Evolutionary conservation across 2,329 filamentous ascomycete species (phyloP).

Genomic region (Colletotrichum costaricense): DNA sequence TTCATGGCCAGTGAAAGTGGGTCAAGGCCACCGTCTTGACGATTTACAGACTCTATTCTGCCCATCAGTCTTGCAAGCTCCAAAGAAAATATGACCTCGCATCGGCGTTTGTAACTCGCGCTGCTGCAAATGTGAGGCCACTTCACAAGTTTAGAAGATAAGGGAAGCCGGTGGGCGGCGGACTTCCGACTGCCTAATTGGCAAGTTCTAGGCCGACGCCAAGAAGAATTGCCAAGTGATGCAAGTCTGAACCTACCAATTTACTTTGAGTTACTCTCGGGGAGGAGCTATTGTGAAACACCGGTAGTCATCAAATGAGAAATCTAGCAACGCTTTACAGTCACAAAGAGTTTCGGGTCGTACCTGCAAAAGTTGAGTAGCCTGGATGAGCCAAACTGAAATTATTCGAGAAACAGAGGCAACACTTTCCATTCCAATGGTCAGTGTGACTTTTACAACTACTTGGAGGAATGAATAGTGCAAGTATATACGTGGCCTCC

Average conservation of each 20-base stretch:
- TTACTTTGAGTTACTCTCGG: background rate
- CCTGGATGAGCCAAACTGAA: no score
- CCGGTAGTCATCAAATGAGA: background rate
- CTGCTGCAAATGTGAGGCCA: background rate
- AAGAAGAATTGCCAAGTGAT: background rate
- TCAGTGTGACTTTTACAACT: no score
- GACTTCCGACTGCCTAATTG: background rate
- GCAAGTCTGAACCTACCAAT: background rate
- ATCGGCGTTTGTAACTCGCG: background rate
- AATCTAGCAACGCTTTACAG: background rate
- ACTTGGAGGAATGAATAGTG: background rate
- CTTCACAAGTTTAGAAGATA: background rate
- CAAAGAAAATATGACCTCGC: background rate
- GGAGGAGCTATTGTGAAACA: background rate
- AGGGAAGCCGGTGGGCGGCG: background rate
- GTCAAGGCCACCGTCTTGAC: no score
- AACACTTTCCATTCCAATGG: no score
- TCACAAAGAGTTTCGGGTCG: background rate
- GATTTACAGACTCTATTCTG: background rate
- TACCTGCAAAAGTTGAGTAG: no score
- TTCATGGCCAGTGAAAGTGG: no score
- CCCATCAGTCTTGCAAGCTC: background rate
- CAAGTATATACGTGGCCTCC: slow-evolving; percentile 8
- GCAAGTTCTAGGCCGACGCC: background rate
- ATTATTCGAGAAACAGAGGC: no score